These are phyloP conservation scores for Sarcomyxa edulis DNA, from an alignment of 768 basidiomycete genomes.

Conservation along the genomic window DNA sequence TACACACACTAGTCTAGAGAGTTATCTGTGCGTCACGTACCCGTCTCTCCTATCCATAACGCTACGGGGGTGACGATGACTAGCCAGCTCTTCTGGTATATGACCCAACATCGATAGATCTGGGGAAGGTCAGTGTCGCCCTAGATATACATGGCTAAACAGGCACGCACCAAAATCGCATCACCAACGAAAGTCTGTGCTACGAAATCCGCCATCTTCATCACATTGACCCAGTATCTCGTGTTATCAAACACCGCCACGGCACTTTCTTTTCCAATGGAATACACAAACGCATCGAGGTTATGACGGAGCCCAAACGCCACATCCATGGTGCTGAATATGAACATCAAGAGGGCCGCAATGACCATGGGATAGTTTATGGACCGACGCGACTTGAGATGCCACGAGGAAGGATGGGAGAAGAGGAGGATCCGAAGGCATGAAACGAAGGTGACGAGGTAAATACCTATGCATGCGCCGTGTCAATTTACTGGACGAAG, in stretches of 20 bases:
- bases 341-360: constrained; percentile 31
- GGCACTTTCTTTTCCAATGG: constrained; percentile 24
- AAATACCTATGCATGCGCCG: constrained; percentile 22
- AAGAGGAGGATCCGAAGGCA: constrained; percentile 30
- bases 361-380: constrained; percentile 30
- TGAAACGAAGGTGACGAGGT: constrained; percentile 27
- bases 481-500: not conserved
- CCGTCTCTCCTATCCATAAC: constrained; percentile 32
- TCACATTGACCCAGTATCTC: constrained; percentile 34
- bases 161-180: constrained; percentile 29
- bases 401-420: constrained; percentile 19
- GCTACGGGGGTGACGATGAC: constrained; percentile 23
- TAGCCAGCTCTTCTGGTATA: constrained; percentile 25
- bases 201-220: constrained; percentile 35
- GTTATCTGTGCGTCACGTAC: constrained; percentile 11
- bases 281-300: constrained; percentile 35
- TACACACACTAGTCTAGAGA: not conserved
- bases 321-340: constrained; percentile 34
- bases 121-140: constrained; percentile 7
- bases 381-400: constrained; percentile 17
- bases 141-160: not conserved
- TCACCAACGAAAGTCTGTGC: constrained; percentile 39
- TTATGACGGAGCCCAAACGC: constrained; percentile 35
- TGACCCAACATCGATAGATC: constrained; percentile 34
- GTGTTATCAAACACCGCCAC: constrained; percentile 27